Evolutionary conservation across 306 rosid genomes (phyloP).

Genomic region (Coriaria nepalensis): DNA sequence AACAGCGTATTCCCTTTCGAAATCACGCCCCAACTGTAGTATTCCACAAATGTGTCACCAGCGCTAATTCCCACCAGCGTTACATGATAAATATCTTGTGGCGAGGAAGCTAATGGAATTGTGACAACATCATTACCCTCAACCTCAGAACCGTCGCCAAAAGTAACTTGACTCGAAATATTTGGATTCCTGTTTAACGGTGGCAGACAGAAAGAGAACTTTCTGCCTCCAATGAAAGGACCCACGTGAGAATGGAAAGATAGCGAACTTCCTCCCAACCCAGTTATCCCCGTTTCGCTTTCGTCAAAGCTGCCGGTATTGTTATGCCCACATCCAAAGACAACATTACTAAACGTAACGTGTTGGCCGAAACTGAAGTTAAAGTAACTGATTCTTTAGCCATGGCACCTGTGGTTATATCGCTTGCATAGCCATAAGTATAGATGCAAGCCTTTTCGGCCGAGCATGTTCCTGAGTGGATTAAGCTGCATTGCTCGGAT

Average conservation of each 20-base stretch:
- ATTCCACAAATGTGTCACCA: no score
- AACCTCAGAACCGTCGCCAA: conserved; percentile 45
- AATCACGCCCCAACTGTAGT: no score
- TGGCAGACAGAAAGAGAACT: conserved; percentile 51
- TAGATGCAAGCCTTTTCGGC: conserved; percentile 27
- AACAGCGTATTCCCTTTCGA: no score
- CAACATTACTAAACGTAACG: conserved; percentile 14
- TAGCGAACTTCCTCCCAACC: conserved; percentile 39
- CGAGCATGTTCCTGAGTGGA: conserved; percentile 21
- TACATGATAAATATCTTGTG: no score
- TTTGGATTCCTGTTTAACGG: conserved; percentile 38
- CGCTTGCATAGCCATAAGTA: conserved; percentile 29
- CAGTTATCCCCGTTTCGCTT: conserved; percentile 44
- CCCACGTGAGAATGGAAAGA: conserved; percentile 47
- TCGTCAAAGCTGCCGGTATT: conserved; percentile 37
- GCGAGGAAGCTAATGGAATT: no score
- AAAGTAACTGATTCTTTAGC: conserved; percentile 26
- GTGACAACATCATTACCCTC: no score
- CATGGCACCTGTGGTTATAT: conserved; percentile 27
- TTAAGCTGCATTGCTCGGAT: conserved; percentile 24
- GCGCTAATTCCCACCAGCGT: no score
- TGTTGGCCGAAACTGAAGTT: conserved; percentile 16
- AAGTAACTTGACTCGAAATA: conserved; percentile 25
- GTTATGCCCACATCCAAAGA: conserved; percentile 46
- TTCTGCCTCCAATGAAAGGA: conserved; percentile 22